Percentiles rank a stretch among this genome's conserved stretches.
These are phyloP conservation scores for Trametes hirsuta DNA, from an alignment of 1,284 basidiomycete species.

Conservation along the genomic window DNA sequence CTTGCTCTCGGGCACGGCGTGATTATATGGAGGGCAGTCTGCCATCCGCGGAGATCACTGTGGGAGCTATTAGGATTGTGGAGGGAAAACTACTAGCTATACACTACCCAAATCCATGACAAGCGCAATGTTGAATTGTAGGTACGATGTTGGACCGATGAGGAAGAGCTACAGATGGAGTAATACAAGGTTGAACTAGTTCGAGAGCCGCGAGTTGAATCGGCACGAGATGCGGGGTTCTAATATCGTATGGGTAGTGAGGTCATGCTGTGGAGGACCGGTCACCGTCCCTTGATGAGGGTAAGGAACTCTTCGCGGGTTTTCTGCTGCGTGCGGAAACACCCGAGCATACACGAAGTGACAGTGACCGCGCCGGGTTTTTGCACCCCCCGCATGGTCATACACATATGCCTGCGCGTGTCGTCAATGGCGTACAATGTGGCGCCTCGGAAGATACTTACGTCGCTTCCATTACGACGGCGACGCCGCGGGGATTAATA, in stretches of 20 bases:
- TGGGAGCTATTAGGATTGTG: not conserved
- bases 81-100: slow-evolving; percentile 9
- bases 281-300: slow-evolving; percentile 62
- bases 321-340: slow-evolving; percentile 96
- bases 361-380: slow-evolving; percentile 96
- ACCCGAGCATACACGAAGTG: slow-evolving; percentile 99
- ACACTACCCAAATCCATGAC: slow-evolving; percentile 7
- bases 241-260: not conserved
- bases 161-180: slow-evolving; percentile 12
- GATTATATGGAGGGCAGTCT: no score
- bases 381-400: slow-evolving; percentile 99
- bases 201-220: slow-evolving; percentile 29
- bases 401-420: slow-evolving; percentile 87
- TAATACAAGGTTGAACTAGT: slow-evolving; percentile 27
- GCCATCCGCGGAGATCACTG: no score
- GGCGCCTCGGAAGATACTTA: slow-evolving; percentile 46
- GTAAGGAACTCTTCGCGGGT: slow-evolving; percentile 95
- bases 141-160: slow-evolving; percentile 22
- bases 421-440: slow-evolving; percentile 17
- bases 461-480: slow-evolving; percentile 99
- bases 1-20: no score
- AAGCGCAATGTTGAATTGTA: slow-evolving; percentile 34
- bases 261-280: not conserved
- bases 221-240: slow-evolving; percentile 7
- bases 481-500: slow-evolving; percentile 96